Conservation (phyloP, 1,284 basidiomycete species). For the Irpex sp. region DNA sequence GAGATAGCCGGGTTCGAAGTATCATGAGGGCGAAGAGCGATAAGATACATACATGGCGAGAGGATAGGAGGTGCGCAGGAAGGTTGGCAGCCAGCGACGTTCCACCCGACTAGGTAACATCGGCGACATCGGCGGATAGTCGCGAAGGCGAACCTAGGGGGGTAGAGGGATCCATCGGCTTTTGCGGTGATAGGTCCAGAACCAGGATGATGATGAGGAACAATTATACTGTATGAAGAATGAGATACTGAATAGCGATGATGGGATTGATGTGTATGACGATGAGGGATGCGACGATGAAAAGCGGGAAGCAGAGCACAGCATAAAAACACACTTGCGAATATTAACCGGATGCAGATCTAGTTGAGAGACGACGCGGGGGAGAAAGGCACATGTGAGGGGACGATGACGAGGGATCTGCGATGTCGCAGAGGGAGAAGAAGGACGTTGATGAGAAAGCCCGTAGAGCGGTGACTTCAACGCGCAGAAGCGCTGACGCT, state of each 20-base stretch:
- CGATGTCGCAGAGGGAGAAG: background rate
- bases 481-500: slow-evolving; percentile 1
- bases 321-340: background rate
- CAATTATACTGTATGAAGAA: background rate
- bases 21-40: background rate
- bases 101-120: background rate
- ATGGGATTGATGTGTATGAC: background rate
- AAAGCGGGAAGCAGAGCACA: background rate
- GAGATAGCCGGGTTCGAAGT: background rate
- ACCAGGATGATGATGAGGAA: background rate
- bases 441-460: background rate
- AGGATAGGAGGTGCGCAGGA: background rate
- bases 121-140: background rate
- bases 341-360: background rate
- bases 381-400: background rate
- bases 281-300: background rate
- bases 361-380: background rate
- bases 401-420: background rate
- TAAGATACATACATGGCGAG: background rate
- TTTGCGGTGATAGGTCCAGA: background rate
- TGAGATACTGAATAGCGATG: background rate
- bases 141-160: background rate
- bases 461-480: background rate
- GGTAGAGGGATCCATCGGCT: background rate
- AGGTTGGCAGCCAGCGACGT: background rate